Evolutionary conservation across 345 rosid species (phyloP).

Genomic region (Bruguiera parviflora): DNA sequence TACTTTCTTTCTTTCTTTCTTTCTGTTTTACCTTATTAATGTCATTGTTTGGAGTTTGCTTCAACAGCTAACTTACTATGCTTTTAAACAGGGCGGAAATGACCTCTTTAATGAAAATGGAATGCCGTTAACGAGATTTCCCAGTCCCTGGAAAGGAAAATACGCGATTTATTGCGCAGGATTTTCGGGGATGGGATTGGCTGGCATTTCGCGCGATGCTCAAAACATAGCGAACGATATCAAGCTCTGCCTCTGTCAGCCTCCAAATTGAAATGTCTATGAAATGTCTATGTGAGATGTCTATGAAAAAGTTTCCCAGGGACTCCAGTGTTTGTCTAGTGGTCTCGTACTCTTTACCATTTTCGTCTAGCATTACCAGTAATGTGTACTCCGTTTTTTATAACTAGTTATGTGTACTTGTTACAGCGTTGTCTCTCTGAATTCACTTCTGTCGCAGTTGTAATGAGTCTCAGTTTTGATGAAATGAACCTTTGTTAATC

Average conservation of each 20-base stretch:
- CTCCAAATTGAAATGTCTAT: not conserved
- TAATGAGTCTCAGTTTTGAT: too few relatives aligned
- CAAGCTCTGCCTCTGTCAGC: not conserved
- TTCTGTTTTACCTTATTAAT: not conserved
- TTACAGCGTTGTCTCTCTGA: too few relatives aligned
- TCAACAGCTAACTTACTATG: too few relatives aligned
- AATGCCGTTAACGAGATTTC: conserved; percentile 33
- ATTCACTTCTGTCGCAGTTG: too few relatives aligned
- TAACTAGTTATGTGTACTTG: too few relatives aligned
- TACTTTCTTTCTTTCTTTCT: not conserved
- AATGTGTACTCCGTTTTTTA: too few relatives aligned
- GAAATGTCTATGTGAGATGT: not conserved
- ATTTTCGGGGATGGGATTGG: conserved; percentile 43
- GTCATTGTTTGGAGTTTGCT: not conserved
- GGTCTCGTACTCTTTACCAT: too few relatives aligned
- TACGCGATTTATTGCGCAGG: conserved; percentile 49
- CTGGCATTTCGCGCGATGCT: conserved; percentile 48
- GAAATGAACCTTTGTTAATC: too few relatives aligned
- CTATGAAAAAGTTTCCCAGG: too few relatives aligned
- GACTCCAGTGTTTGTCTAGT: too few relatives aligned
- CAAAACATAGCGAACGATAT: conserved; percentile 34
- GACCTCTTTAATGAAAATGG: conserved; percentile 40
- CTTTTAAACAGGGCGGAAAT: conserved; percentile 24
- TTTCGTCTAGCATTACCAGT: too few relatives aligned
- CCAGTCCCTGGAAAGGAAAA: conserved; percentile 52